Percentiles rank a stretch among this genome's conserved stretches.
phyloP scores from a whole-genome alignment of 768 basidiomycete genomes.

The Leccinum fibrillosum region DNA sequence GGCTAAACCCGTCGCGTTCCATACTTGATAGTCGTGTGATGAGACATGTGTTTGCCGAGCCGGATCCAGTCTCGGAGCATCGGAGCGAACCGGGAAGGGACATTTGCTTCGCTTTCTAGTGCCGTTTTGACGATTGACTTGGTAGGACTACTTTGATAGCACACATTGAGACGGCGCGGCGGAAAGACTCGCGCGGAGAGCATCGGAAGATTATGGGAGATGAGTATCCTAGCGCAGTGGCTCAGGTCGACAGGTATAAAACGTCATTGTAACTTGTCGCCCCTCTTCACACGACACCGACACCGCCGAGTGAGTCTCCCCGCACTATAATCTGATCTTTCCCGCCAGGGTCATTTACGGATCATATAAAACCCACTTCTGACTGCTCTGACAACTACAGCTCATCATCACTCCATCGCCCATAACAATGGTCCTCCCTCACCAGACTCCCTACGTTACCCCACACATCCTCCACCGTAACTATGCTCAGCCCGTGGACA shows the following conservation, averaged over 20 bases:
- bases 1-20: not conserved
- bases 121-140: not conserved
- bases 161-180: conserved; percentile 1
- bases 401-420: not conserved
- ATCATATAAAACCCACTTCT: conserved; percentile 23
- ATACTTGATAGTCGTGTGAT: not conserved
- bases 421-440: conserved; percentile 63
- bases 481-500: conserved; percentile 74
- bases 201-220: conserved; percentile 33
- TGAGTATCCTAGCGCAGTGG: conserved; percentile 19
- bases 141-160: not conserved
- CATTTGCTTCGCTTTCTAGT: not conserved
- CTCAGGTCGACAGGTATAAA: conserved; percentile 27
- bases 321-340: not conserved
- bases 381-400: conserved; percentile 1
- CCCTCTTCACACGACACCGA: conserved; percentile 4
- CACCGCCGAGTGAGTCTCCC: conserved; percentile 19
- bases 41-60: not conserved
- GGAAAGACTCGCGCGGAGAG: conserved; percentile 20
- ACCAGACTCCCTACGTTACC: conserved; percentile 81
- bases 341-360: conserved; percentile 15
- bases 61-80: not conserved
- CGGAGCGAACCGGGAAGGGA: conserved; percentile 20
- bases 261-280: conserved; percentile 2
- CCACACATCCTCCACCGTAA: conserved; percentile 87